These are phyloP conservation scores for Nicotiana attenuata DNA, from an alignment of 257 asterid genomes.

Conservation along the genomic window DNA sequence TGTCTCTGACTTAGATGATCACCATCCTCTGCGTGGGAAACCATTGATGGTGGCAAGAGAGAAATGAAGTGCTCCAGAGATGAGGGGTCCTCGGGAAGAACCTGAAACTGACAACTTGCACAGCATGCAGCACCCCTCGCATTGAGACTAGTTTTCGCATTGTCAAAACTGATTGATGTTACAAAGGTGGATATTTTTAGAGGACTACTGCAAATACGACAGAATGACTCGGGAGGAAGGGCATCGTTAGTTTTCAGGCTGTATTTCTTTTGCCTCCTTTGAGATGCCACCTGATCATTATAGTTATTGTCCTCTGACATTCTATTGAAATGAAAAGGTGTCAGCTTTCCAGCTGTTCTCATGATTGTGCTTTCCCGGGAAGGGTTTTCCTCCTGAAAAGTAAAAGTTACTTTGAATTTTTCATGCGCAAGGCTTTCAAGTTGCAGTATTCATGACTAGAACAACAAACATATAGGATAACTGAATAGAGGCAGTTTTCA, in stretches of 20 bases:
- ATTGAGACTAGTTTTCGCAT: slow-evolving; percentile 28
- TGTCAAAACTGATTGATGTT: slow-evolving; percentile 15
- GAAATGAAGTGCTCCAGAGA: slow-evolving; percentile 47
- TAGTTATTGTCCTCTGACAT: slow-evolving; percentile 55
- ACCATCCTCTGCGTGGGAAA: slow-evolving; percentile 23
- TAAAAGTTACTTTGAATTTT: background rate
- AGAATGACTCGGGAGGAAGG: slow-evolving; percentile 63
- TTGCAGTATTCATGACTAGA: background rate
- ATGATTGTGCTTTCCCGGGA: slow-evolving; percentile 92
- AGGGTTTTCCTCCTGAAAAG: slow-evolving; percentile 78
- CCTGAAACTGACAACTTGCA: slow-evolving; percentile 80
- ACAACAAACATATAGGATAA: background rate
- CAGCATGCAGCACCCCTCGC: slow-evolving; percentile 37
- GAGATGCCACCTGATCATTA: slow-evolving; percentile 45
- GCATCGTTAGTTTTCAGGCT: slow-evolving; percentile 57
- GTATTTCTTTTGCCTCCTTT: slow-evolving; percentile 84
- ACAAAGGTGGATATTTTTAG: slow-evolving; percentile 37
- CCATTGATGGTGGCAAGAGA: slow-evolving; percentile 58
- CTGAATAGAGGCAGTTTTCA: background rate
- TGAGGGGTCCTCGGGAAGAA: slow-evolving; percentile 64
- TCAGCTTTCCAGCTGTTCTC: slow-evolving; percentile 91
- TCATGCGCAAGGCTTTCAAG: background rate
- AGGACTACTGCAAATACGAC: slow-evolving; percentile 77
- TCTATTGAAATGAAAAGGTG: slow-evolving; percentile 73
- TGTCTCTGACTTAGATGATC: slow-evolving; percentile 18